phyloP scores from a whole-genome alignment of 176 grass and related monocot species.

The Triticum dicoccoides region DNA sequence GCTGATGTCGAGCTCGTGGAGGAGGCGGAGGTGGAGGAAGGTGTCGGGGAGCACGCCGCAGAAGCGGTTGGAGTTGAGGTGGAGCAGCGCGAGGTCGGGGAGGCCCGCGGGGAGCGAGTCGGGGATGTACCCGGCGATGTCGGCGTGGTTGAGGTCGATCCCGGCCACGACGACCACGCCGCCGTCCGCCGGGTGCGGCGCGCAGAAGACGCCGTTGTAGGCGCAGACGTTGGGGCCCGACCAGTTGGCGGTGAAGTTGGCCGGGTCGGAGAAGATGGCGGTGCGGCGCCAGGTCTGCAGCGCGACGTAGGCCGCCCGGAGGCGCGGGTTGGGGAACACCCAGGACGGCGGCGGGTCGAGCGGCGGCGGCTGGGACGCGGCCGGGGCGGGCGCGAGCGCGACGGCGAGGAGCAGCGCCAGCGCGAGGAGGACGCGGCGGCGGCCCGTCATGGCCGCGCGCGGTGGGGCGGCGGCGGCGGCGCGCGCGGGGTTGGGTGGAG shows the following conservation, averaged over 20 bases:
- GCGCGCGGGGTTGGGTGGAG: not conserved
- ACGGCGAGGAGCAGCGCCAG: not conserved
- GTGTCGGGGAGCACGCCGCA: slow-evolving; percentile 55
- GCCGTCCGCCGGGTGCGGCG: slow-evolving; percentile 18
- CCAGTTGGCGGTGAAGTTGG: slow-evolving; percentile 60
- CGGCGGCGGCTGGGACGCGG: not conserved
- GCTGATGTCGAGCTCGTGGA: slow-evolving; percentile 73
- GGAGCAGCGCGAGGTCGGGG: slow-evolving; percentile 68
- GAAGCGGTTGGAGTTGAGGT: slow-evolving; percentile 95
- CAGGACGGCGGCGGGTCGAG: slow-evolving; percentile 11
- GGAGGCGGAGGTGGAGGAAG: slow-evolving; percentile 39
- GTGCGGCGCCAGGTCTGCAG: slow-evolving; percentile 48
- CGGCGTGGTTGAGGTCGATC: slow-evolving; percentile 59
- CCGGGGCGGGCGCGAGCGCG: not conserved
- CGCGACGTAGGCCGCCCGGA: slow-evolving; percentile 41
- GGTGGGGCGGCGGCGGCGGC: not conserved
- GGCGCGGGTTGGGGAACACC: slow-evolving; percentile 29
- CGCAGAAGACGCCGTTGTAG: slow-evolving; percentile 61
- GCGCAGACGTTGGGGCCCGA: slow-evolving; percentile 42
- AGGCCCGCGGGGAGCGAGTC: slow-evolving; percentile 10
- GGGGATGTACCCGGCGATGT: slow-evolving; percentile 48
- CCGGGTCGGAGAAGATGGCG: slow-evolving; percentile 62
- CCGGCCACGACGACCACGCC: slow-evolving; percentile 36
- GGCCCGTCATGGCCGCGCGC: not conserved
- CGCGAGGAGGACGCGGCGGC: not conserved